A percentile compares a stretch with the other conserved stretches of the same genome.
Evolutionary conservation across 768 basidiomycete species (phyloP).

Genomic region (Psilocybe cubensis): DNA sequence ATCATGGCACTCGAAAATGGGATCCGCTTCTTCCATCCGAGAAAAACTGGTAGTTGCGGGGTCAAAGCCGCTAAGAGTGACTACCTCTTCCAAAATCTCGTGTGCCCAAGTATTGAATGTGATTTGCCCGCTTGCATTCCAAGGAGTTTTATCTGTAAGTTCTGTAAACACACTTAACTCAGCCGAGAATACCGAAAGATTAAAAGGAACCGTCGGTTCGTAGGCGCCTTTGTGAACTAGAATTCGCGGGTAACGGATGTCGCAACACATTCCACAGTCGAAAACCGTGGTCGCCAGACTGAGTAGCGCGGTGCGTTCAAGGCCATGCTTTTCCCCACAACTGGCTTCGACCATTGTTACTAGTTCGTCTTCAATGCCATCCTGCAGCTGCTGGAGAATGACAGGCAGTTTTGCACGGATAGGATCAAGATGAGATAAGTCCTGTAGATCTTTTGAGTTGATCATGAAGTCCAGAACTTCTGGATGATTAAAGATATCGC

Average conservation of each 20-base stretch:
- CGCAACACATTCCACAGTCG: not conserved
- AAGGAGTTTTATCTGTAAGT: not conserved
- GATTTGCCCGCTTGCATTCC: not conserved
- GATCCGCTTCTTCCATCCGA: too few species aligned
- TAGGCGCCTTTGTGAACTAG: not conserved
- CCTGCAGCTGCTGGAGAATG: not conserved
- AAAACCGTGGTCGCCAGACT: not conserved
- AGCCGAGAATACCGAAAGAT: not conserved
- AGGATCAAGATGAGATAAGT: not conserved
- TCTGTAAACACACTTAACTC: not conserved
- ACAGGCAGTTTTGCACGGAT: not conserved
- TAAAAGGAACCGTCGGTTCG: not conserved
- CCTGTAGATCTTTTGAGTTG: not conserved
- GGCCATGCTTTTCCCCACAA: not conserved
- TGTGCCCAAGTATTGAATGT: not conserved
- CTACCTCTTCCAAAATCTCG: not conserved
- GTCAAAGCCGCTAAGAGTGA: too few species aligned
- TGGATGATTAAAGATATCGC: not conserved
- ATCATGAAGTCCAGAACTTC: not conserved
- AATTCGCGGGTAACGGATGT: not conserved
- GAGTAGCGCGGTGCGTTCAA: not conserved
- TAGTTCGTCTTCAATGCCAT: not conserved
- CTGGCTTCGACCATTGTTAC: not conserved
- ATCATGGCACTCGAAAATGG: too few species aligned
- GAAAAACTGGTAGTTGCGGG: too few species aligned